These are phyloP conservation scores for Golubevia pallescens DNA, from an alignment of 1,284 basidiomycete genomes.

Conservation along the genomic window DNA sequence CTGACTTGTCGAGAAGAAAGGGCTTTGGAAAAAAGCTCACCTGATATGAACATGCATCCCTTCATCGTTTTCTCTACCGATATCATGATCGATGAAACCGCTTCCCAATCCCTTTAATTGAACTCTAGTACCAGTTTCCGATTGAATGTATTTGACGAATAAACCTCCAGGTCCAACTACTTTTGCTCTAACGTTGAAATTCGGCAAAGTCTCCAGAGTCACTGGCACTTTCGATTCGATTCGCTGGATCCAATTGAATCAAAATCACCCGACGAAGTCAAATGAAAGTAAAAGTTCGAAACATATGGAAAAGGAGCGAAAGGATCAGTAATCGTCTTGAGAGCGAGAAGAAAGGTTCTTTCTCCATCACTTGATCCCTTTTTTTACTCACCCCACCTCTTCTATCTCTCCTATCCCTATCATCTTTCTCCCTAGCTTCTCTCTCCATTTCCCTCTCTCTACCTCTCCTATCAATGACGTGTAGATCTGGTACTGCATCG, in stretches of 20 bases:
- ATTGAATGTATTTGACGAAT: constrained; percentile 98
- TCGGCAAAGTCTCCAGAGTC: constrained; percentile 84
- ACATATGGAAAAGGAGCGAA: background rate
- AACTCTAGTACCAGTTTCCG: constrained; percentile 93
- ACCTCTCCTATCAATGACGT: too few species aligned
- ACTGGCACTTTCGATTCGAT: constrained; percentile 82
- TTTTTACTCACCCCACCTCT: background rate
- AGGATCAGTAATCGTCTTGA: background rate
- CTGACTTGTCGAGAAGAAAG: background rate
- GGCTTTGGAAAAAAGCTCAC: background rate
- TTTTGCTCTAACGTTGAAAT: constrained; percentile 97
- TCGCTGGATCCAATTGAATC: too few species aligned
- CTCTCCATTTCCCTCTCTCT: too few species aligned
- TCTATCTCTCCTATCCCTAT: background rate
- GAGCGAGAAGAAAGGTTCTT: background rate
- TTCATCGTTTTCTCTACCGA: constrained; percentile 85
- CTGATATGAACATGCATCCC: constrained; percentile 74
- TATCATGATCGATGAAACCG: constrained; percentile 93
- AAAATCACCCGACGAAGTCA: too few species aligned
- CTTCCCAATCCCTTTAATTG: constrained; percentile 96
- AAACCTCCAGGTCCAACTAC: constrained; percentile 93
- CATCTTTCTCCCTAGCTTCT: background rate
- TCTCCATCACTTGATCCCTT: background rate
- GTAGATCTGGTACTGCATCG: constrained; percentile 66
- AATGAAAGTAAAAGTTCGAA: constrained; percentile 5